phyloP scores from a whole-genome alignment of 331 rosid species.

The Arachis monticola region DNA sequence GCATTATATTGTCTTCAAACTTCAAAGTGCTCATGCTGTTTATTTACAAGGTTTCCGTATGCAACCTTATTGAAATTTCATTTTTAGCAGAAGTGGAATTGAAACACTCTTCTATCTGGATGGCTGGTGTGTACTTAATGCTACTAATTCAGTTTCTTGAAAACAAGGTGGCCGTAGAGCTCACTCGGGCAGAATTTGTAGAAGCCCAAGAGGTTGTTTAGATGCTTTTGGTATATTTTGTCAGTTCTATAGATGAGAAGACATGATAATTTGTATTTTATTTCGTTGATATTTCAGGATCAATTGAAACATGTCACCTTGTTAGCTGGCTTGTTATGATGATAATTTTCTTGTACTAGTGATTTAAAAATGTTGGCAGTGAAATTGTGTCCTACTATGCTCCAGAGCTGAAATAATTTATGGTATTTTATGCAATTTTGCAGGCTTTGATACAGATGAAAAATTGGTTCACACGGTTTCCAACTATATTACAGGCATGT shows the following conservation, averaged over 20 bases:
- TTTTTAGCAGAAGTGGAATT: constrained; percentile 81
- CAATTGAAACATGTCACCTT: constrained; percentile 26
- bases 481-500: constrained; percentile 91
- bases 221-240: constrained; percentile 29
- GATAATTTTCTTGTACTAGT: constrained; percentile 3
- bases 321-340: constrained; percentile 15
- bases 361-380: constrained; percentile 23
- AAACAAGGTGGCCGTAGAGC: constrained; percentile 94
- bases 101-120: constrained; percentile 96
- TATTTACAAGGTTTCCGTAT: constrained; percentile 26
- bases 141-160: constrained; percentile 94
- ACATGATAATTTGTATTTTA: constrained; percentile 32
- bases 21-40: constrained; percentile 25
- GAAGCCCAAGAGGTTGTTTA: constrained; percentile 93
- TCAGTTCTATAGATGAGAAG: constrained; percentile 16
- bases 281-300: constrained; percentile 19
- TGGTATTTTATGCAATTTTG: constrained; percentile 38
- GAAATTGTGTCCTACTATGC: constrained; percentile 29
- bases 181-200: constrained; percentile 88
- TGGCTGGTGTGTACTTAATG: constrained; percentile 97
- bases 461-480: constrained; percentile 87
- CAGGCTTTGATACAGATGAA: constrained; percentile 96
- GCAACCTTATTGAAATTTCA: constrained; percentile 41
- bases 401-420: constrained; percentile 30
- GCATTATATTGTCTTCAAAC: constrained; percentile 26